These are phyloP conservation scores for Chrysosporium keratinophilum DNA, from an alignment of 2,329 filamentous ascomycete species.

Conservation along the genomic window DNA sequence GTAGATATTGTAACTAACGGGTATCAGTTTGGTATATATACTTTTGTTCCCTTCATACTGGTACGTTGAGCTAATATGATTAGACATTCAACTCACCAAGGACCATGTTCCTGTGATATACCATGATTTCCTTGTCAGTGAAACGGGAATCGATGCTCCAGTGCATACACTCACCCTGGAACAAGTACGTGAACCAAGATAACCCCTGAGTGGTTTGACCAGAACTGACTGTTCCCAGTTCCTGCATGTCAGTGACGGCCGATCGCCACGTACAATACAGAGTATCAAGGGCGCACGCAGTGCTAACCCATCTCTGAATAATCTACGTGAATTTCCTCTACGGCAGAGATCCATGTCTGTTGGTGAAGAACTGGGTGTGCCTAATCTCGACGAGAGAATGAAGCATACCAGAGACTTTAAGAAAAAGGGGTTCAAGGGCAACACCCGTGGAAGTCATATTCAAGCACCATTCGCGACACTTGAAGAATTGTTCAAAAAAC, in stretches of 20 bases:
- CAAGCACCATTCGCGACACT: conserved; percentile 92
- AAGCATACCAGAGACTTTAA: conserved; percentile 96
- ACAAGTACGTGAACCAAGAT: conserved; percentile 41
- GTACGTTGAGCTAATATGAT: conserved; percentile 36
- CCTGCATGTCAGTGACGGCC: conserved; percentile 64
- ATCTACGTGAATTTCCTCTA: conserved; percentile 29
- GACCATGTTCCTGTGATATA: conserved; percentile 98
- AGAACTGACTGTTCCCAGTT: conserved; percentile 41
- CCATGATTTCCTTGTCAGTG: conserved; percentile 94
- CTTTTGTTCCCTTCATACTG: neutral
- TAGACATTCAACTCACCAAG: conserved; percentile 96
- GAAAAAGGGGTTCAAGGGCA: conserved; percentile 88
- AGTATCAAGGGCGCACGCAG: neutral
- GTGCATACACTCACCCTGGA: conserved; percentile 91
- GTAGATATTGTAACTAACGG: neutral
- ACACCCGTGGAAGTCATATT: conserved; percentile 86
- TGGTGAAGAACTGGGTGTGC: conserved; percentile 41
- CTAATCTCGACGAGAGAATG: conserved; percentile 72
- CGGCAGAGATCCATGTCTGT: conserved; percentile 51
- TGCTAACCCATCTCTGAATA: conserved; percentile 7
- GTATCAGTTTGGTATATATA: conserved; percentile 16
- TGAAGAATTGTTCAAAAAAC: conserved; percentile 78
- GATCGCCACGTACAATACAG: conserved; percentile 28
- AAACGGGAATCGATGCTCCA: conserved; percentile 92
- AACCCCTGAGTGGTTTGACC: neutral